phyloP scores from a whole-genome alignment of 345 rosid species.

The Eucalyptus cloeziana region DNA sequence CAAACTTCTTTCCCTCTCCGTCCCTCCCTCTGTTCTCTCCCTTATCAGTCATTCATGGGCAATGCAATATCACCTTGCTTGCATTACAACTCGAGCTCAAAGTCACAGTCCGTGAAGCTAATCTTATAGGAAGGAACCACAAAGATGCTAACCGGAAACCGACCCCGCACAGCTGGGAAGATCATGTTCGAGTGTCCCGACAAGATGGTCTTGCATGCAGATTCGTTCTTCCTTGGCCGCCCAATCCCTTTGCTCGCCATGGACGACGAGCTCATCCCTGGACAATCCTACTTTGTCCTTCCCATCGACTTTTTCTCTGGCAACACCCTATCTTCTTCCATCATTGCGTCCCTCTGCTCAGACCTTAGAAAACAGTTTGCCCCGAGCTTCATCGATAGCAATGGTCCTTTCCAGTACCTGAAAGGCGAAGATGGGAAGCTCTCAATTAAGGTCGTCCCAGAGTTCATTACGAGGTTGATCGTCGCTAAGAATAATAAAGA shows the following conservation, averaged over 20 bases:
- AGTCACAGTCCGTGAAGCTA: constrained; percentile 5
- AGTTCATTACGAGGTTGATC: constrained; percentile 31
- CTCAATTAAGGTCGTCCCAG: constrained; percentile 46
- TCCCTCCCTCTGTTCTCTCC: background rate
- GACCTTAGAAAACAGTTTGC: background rate
- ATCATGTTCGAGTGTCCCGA: constrained; percentile 26
- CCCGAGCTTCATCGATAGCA: background rate
- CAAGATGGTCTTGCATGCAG: constrained; percentile 23
- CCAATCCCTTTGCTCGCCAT: constrained; percentile 19
- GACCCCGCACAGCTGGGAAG: constrained; percentile 14
- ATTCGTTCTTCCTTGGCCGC: constrained; percentile 27
- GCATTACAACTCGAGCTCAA: background rate
- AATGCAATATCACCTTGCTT: constrained; percentile 19
- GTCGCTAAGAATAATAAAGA: background rate
- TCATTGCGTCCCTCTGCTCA: constrained; percentile 7
- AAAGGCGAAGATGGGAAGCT: constrained; percentile 29
- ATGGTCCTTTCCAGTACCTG: constrained; percentile 10
- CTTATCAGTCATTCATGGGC: constrained; percentile 13
- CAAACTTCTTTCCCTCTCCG: background rate
- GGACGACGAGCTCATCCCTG: constrained; percentile 13
- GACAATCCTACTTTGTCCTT: constrained; percentile 20
- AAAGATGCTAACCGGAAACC: background rate
- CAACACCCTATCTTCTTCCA: constrained; percentile 8
- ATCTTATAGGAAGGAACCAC: constrained; percentile 26
- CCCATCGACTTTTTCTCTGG: constrained; percentile 16